Evolutionary conservation across 306 rosid species (phyloP).

Genomic region (Fragaria nilgerrensis): DNA sequence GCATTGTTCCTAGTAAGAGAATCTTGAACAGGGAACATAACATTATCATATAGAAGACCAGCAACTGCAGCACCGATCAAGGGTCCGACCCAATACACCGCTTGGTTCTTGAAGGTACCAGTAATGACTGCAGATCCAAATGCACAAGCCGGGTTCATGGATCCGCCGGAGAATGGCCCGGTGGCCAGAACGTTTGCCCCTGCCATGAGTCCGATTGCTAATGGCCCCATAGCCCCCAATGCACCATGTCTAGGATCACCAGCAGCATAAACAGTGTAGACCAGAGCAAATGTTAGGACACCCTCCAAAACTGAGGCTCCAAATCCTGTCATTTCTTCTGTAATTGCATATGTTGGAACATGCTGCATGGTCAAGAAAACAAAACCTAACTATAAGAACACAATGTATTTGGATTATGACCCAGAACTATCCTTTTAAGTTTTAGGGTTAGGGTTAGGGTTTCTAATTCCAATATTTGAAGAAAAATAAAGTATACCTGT

Average conservation of each 20-base stretch:
- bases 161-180: conserved; percentile 86
- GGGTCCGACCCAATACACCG: conserved; percentile 94
- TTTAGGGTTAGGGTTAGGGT: neutral
- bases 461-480: too few relatives aligned
- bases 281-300: conserved; percentile 58
- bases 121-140: conserved; percentile 66
- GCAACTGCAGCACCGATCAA: conserved; percentile 75
- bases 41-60: conserved; percentile 69
- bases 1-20: conserved; percentile 25
- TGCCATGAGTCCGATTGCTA: conserved; percentile 55
- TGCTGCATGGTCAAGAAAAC: conserved; percentile 39
- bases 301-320: conserved; percentile 92
- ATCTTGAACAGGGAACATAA: conserved; percentile 43
- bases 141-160: conserved; percentile 92
- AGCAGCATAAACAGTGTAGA: conserved; percentile 68
- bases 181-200: conserved; percentile 69
- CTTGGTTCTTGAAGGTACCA: conserved; percentile 81
- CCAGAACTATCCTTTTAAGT: neutral
- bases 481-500: conserved; percentile 38
- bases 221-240: conserved; percentile 46
- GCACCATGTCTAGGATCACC: conserved; percentile 62
- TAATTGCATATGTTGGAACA: conserved; percentile 55
- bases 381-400: neutral
- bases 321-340: conserved; percentile 87
- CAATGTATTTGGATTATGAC: neutral